These are phyloP conservation scores for Cornus florida DNA, from an alignment of 148 eudicot genomes.

Conservation along the genomic window DNA sequence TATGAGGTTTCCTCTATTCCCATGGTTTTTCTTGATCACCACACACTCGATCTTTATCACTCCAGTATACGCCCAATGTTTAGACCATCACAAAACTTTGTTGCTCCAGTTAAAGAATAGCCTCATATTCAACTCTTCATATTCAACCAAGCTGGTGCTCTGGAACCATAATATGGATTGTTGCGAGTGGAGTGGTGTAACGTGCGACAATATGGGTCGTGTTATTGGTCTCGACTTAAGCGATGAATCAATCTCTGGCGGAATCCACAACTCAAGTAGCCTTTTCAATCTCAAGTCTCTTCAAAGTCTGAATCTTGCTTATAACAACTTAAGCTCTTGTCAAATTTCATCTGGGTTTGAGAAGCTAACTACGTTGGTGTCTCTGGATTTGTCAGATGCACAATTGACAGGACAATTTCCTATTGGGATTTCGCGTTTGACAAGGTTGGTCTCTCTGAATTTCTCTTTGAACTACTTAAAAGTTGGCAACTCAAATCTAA, in stretches of 20 bases:
- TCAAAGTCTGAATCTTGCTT: constrained; percentile 27
- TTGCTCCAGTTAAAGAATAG: constrained; percentile 30
- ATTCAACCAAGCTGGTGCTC: constrained; percentile 12
- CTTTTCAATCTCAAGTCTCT: too few species aligned
- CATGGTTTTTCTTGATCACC: too few species aligned
- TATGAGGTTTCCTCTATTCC: too few species aligned
- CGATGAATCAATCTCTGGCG: too few species aligned
- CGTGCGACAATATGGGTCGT: too few species aligned
- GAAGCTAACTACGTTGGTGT: constrained; percentile 20
- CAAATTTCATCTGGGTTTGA: constrained; percentile 20
- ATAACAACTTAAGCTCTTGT: constrained; percentile 11
- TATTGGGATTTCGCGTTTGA: constrained; percentile 21
- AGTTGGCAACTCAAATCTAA: constrained; percentile 1
- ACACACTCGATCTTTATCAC: too few species aligned
- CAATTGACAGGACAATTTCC: constrained; percentile 2
- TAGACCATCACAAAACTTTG: constrained; percentile 20
- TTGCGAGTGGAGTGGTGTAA: constrained; percentile 41
- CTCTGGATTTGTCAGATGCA: constrained; percentile 28
- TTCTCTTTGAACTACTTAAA: constrained; percentile 8
- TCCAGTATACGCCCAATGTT: too few species aligned
- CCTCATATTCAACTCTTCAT: not conserved
- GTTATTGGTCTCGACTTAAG: too few species aligned
- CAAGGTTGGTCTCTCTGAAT: constrained; percentile 17
- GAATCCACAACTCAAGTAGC: too few species aligned
- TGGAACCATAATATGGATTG: constrained; percentile 30